Base-by-base conservation (phyloP, 106 monocot species). In the Dendrobium nobile region DNA sequence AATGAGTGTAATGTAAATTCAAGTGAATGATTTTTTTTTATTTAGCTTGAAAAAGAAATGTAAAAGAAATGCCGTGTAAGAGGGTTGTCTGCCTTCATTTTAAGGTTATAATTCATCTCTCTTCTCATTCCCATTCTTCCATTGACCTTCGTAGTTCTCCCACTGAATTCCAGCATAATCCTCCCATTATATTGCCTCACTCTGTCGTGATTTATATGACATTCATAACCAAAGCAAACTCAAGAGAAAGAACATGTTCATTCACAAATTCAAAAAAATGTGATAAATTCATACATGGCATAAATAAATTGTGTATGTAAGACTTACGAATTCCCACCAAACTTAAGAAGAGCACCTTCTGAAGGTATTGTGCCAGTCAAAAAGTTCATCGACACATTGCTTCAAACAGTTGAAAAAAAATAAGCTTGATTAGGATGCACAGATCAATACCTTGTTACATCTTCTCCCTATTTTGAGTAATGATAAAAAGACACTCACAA, bases 351-450 rank as follows among this genome's bases (percentile, higher is more conserved):
- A 54, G 82, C 78, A 26, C 93, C 95, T 7, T 89, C 87, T 64
- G 86, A 78, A 82, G 95, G 91, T 85, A 95, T 91, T 72, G 80
- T 76, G 85, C 95, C 95, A 82, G 87, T 85, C 81, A 95, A 82
- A 83, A 95, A 95, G 82, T 95, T 95, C 82, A 85, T 91, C 22
- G 95, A 95, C 2, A 81, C 88, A 89, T 95, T 95, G 82, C 95
- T 95, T 79, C 82, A 79, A 78, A 37, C 79, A 72, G 45, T 59
- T 27, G 47, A 27, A 73, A 42, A 15, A 77, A 54, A 16, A 74
- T 31, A 47, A 4, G 5, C 68, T 41, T 44, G 76, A 54, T 54
- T 37, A 78, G 18, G 9, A 47, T 24, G 68, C 13, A 77, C 33
- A 8, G 2, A 17, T 80, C 75, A 11, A 37, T 72, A 15, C 4